Evolutionary conservation across 305 asterid genomes (phyloP), one percentile per base, ranked within the genome.

Genomic region (Withania somnifera): DNA sequence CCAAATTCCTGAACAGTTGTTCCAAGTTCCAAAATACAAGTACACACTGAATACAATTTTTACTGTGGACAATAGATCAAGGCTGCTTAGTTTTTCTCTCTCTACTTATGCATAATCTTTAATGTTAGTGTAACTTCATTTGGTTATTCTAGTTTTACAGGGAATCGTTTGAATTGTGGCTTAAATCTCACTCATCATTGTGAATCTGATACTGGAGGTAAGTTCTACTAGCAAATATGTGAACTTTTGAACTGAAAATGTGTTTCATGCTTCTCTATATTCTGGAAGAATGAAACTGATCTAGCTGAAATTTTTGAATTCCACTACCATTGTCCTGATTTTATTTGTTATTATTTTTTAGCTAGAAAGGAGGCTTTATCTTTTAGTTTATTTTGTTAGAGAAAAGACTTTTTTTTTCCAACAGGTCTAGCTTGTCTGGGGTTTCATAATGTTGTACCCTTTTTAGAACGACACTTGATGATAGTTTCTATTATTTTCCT

Each of bases 81-180:
- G 42, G 79, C 61, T 75, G 36, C 61, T 73, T 75, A 75, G 24
- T 75, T 47, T 47, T 51, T 47, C 42, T 42, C 61, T 50, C 15
- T 75, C 28, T 47, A 50, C 60, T 50, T 4, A 75, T 47, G 38
- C 61, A 47, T 26, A 47, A 75, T 75, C n/a, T 47, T 50, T 75
- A 47, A 22, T 45, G 56, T 75, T 15, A 45, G 60, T 75, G 15
- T 75, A 76, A 83, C 85, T 85, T 84, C 45, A 24, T 82, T 80
- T 88, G 51, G 78, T 61, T 77, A 78, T 86, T 87, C 86, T 91
- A 94, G 98, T 90, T 95, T 95, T 89, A 86, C 98, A 63, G 98
- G 97, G 84, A 95, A 95, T 89, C 89, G 58, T 51, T 85, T 95
- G 86, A 90, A 88, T 60, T 94, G 98, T 83, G 97, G 97, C 81